These are phyloP conservation scores for Allantophomopsis lycopodina DNA, from an alignment of 2,329 filamentous ascomycete genomes.

Conservation along the genomic window DNA sequence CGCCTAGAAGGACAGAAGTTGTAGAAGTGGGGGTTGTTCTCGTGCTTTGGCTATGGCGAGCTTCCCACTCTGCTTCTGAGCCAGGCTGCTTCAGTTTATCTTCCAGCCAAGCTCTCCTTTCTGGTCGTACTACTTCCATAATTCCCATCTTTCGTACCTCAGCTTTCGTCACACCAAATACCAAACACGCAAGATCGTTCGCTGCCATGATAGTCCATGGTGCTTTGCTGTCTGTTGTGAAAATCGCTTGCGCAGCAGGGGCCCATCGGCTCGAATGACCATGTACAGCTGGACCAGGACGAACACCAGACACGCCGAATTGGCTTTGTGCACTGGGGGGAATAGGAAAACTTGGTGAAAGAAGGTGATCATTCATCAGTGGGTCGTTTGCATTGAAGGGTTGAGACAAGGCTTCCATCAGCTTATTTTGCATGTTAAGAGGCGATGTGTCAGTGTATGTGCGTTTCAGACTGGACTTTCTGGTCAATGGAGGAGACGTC, in stretches of 20 bases:
- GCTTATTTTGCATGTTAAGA: conserved; percentile 63
- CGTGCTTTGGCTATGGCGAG: conserved; percentile 9
- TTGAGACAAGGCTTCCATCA: conserved; percentile 74
- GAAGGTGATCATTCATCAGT: conserved; percentile 12
- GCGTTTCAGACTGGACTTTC: conserved; percentile 62
- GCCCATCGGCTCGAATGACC: conserved; percentile 83
- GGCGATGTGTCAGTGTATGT: conserved; percentile 77
- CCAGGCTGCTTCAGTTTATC: conserved; percentile 61
- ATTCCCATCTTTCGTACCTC: conserved; percentile 94
- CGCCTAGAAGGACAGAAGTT: conserved; percentile 51
- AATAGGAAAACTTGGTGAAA: conserved; percentile 30
- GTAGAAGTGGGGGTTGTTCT: conserved; percentile 18
- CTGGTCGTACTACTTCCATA: conserved; percentile 83
- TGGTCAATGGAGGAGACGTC: conserved; percentile 39
- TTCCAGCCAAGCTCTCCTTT: conserved; percentile 80
- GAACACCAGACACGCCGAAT: conserved; percentile 19
- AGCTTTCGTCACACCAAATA: conserved; percentile 97
- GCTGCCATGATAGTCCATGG: conserved; percentile 95
- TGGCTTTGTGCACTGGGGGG: conserved; percentile 2
- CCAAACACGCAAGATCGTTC: conserved; percentile 88
- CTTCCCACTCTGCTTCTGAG: conserved; percentile 10
- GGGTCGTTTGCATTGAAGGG: conserved; percentile 35
- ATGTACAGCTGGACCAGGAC: conserved; percentile 49
- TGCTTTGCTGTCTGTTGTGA: conserved; percentile 80
- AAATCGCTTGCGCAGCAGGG: conserved; percentile 88